These are phyloP conservation scores for Fraxinus quadrangulata DNA, from an alignment of 257 asterid genomes.

Conservation along the genomic window DNA sequence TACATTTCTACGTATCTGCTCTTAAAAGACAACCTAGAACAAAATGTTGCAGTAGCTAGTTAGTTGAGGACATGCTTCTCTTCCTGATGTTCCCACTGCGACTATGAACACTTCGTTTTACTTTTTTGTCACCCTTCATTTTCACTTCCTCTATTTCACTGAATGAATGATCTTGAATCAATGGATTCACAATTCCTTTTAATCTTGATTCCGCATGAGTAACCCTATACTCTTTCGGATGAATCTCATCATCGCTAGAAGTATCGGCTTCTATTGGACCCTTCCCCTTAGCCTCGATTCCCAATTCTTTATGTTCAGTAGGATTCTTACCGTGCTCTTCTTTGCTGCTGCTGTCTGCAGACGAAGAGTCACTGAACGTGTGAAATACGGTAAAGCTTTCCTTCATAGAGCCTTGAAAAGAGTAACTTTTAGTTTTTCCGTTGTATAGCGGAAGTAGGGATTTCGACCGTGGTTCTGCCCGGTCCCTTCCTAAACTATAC, in stretches of 20 bases:
- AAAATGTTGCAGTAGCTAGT: neutral
- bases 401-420: slow-evolving; percentile 62
- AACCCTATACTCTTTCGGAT: slow-evolving; percentile 28
- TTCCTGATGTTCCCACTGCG: slow-evolving; percentile 52
- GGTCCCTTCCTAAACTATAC: slow-evolving; percentile 80
- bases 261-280: slow-evolving; percentile 39
- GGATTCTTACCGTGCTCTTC: slow-evolving; percentile 23
- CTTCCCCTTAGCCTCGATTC: slow-evolving; percentile 46
- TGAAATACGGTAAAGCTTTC: slow-evolving; percentile 68
- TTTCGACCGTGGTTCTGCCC: slow-evolving; percentile 33
- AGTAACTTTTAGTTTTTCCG: slow-evolving; percentile 50
- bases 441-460: slow-evolving; percentile 58
- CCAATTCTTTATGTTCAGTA: slow-evolving; percentile 28
- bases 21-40: neutral
- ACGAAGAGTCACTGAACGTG: slow-evolving; percentile 41
- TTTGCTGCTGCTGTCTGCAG: slow-evolving; percentile 32
- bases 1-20: too few relatives aligned
- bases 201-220: slow-evolving; percentile 30
- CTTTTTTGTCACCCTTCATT: slow-evolving; percentile 19
- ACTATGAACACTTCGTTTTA: slow-evolving; percentile 14
- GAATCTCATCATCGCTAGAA: slow-evolving; percentile 41
- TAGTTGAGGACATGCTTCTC: slow-evolving; percentile 52
- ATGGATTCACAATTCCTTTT: slow-evolving; percentile 27
- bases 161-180: slow-evolving; percentile 27
- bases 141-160: slow-evolving; percentile 43